Conservation (phyloP, 176 grass and related monocot genomes). For the Lolium rigidum region DNA sequence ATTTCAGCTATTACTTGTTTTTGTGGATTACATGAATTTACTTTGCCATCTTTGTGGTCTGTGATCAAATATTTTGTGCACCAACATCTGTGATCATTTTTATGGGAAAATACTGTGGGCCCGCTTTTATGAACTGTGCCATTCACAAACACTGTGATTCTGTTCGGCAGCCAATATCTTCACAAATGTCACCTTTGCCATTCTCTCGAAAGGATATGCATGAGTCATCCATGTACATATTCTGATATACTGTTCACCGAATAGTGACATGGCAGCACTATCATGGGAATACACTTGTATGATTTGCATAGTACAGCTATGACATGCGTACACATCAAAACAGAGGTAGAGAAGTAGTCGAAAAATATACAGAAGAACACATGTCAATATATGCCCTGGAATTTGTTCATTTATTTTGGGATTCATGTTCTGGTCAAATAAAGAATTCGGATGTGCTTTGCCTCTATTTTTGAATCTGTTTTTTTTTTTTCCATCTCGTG, state of each 20-base stretch:
- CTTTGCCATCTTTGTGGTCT: slow-evolving; percentile 11
- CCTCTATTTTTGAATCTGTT: slow-evolving; percentile 1
- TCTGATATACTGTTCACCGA: slow-evolving; percentile 13
- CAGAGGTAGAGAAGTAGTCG: neutral
- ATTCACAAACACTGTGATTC: neutral
- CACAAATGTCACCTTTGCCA: neutral
- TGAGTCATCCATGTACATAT: slow-evolving; percentile 9
- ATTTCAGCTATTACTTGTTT: slow-evolving; percentile 29
- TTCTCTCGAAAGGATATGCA: neutral
- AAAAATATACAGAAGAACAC: neutral
- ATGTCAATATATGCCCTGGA: neutral
- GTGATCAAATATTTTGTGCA: neutral
- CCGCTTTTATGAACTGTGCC: slow-evolving; percentile 11
- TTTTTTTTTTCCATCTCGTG: slow-evolving; percentile 1
- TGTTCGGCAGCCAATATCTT: slow-evolving; percentile 5
- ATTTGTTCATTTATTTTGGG: neutral
- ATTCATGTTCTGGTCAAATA: neutral
- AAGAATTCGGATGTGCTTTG: neutral
- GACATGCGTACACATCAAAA: neutral
- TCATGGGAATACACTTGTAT: neutral
- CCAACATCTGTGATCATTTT: slow-evolving; percentile 4
- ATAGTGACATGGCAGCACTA: slow-evolving; percentile 3
- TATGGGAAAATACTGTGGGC: neutral
- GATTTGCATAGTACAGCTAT: neutral
- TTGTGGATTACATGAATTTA: slow-evolving; percentile 28